Percentiles rank a stretch among this genome's conserved stretches.
These are phyloP conservation scores for Coemansia sp. DNA, from an alignment of 192 early-diverging fungal genomes.

Conservation along the genomic window DNA sequence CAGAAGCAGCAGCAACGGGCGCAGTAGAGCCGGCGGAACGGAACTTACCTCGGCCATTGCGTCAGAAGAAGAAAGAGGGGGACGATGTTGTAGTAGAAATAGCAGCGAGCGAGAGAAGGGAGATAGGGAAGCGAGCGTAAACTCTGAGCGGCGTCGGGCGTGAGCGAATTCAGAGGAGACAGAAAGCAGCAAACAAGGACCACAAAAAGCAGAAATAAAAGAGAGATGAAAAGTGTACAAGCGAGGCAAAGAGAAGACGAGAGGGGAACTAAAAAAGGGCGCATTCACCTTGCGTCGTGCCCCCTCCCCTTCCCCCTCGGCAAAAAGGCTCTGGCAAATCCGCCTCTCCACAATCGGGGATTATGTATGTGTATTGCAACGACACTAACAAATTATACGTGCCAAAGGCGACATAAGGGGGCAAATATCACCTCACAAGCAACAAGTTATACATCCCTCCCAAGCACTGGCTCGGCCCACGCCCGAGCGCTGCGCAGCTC, in stretches of 20 bases:
- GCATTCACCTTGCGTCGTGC: no score
- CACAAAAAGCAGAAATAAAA: constrained; percentile 5
- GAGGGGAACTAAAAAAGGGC: no score
- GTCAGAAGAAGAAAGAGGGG: neutral
- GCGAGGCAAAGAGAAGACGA: no score
- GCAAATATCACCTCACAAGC: no score
- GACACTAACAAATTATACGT: no score
- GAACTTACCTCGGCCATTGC: constrained; percentile 40
- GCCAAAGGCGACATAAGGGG: no score
- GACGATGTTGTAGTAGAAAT: neutral
- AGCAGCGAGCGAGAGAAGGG: neutral
- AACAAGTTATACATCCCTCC: neutral
- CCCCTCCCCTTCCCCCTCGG: no score
- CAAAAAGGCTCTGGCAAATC: no score
- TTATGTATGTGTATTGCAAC: no score
- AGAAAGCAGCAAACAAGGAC: constrained; percentile 4
- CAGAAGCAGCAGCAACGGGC: neutral
- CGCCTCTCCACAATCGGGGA: no score
- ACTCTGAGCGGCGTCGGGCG: constrained; percentile 5
- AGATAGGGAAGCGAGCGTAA: constrained; percentile 1
- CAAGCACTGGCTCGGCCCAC: neutral
- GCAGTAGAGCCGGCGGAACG: neutral
- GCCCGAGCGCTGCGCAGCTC: constrained; percentile 3
- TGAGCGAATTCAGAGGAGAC: neutral
- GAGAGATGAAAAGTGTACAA: neutral